Evolutionary conservation across 192 early-diverging fungal genomes (phyloP).

Genomic region (Rhizophlyctis rosea): DNA sequence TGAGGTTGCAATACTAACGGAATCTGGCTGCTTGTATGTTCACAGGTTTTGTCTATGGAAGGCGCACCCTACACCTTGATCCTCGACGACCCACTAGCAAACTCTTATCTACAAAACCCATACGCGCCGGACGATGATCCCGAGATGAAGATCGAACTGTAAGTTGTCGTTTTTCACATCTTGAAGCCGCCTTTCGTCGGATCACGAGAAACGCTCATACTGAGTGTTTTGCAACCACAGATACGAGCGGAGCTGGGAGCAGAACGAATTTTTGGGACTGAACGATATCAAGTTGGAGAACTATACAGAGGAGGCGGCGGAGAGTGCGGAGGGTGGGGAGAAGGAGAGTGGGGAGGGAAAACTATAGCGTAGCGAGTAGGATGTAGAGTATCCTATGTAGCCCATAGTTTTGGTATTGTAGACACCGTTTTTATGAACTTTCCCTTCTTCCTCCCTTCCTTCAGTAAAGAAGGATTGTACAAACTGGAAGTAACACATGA

Average conservation of each 20-base stretch:
- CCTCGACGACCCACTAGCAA: conserved; percentile 86
- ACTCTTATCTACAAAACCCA: conserved; percentile 74
- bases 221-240: conserved; percentile 13
- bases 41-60: conserved; percentile 39
- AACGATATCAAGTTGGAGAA: conserved; percentile 82
- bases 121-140: conserved; percentile 94
- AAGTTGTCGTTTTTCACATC: background rate
- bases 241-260: conserved; percentile 83
- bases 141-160: conserved; percentile 73
- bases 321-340: conserved; percentile 73
- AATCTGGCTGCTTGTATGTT: conserved; percentile 24
- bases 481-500: too few relatives aligned
- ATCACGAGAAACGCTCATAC: too few relatives aligned
- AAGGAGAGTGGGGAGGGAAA: too few relatives aligned
- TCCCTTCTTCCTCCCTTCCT: too few relatives aligned
- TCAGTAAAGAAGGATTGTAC: too few relatives aligned
- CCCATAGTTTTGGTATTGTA: too few relatives aligned
- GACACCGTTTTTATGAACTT: too few relatives aligned
- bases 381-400: too few relatives aligned
- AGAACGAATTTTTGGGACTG: conserved; percentile 83
- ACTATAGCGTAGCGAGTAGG: too few relatives aligned
- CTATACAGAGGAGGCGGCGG: conserved; percentile 69
- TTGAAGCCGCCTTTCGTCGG: too few relatives aligned
- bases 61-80: conserved; percentile 62
- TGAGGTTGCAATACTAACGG: background rate